Percentiles rank a stretch among this genome's conserved stretches.
These are phyloP conservation scores for Aurantiochytrium sp. DNA, from an alignment of 108 stramenopile species.

Conservation along the genomic window DNA sequence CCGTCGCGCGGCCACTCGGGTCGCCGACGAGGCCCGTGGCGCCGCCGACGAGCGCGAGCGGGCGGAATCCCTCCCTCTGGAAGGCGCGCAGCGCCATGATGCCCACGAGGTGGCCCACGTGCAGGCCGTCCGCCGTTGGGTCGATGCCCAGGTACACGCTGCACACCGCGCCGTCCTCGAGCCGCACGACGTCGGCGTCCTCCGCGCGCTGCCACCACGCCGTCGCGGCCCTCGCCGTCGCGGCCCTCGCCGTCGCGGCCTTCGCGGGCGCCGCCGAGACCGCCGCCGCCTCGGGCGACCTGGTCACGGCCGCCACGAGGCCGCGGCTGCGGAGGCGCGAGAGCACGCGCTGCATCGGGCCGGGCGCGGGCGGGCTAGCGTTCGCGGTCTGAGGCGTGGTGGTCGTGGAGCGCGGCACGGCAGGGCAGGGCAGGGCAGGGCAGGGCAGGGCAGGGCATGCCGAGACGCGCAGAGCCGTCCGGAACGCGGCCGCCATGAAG, in stretches of 20 bases:
- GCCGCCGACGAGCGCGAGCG: constrained; percentile 86
- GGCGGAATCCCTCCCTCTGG: constrained; percentile 76
- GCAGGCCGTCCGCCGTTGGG: constrained; percentile 92
- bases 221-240: neutral
- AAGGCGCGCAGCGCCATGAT: constrained; percentile 93
- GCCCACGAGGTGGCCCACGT: constrained; percentile 91
- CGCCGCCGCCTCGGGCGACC: neutral
- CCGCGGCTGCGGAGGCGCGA: neutral
- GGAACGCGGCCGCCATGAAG: too few relatives aligned
- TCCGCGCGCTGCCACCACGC: neutral
- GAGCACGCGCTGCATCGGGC: neutral
- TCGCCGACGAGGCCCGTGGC: constrained; percentile 94
- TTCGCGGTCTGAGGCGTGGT: too few relatives aligned
- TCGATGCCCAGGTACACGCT: constrained; percentile 87
- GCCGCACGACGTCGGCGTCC: neutral
- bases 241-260: too few relatives aligned
- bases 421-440: too few relatives aligned
- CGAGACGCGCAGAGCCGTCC: too few relatives aligned
- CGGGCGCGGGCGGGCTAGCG: too few relatives aligned
- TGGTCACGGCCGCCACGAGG: neutral
- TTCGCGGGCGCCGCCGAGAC: too few relatives aligned
- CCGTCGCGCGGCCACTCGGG: constrained; percentile 94
- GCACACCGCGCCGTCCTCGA: neutral
- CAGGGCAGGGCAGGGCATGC: too few relatives aligned
- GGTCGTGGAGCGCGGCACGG: too few relatives aligned